Conservation (phyloP, 2,329 filamentous ascomycete species). For the Penicillium hesseltinei region DNA sequence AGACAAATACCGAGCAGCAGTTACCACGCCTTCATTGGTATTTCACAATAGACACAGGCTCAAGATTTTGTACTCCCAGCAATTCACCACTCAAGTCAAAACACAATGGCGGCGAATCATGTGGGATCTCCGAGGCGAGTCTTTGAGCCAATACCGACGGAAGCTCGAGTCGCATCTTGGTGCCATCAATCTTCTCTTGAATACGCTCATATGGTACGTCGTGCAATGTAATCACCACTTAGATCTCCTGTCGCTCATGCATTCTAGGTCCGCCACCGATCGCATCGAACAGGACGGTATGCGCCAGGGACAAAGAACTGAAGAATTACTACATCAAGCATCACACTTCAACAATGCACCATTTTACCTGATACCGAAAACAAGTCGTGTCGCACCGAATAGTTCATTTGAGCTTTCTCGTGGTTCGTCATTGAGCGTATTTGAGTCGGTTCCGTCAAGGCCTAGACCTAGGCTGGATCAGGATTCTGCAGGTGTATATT, state of each 20-base stretch:
- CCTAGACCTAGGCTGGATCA: neutral
- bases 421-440: neutral
- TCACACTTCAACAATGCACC: neutral
- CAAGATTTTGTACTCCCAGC: neutral
- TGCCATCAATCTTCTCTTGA: conserved; percentile 3
- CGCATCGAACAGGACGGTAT: conserved; percentile 2
- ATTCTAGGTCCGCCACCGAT: conserved; percentile 1
- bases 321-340: neutral
- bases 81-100: neutral
- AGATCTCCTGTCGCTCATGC: neutral
- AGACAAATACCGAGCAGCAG: neutral
- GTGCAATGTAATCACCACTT: no score
- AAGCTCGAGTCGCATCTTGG: conserved; percentile 6
- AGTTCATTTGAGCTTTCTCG: neutral
- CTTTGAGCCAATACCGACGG: neutral
- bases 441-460: neutral
- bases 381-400: no score
- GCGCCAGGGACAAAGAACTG: neutral
- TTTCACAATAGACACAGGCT: neutral
- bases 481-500: neutral
- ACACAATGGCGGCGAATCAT: conserved; percentile 1
- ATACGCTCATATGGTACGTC: neutral
- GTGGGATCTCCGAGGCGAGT: conserved; percentile 3
- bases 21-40: neutral
- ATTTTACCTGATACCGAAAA: neutral